Base-by-base conservation (phyloP, 148 eudicot species). In the Euryodendron excelsum region DNA sequence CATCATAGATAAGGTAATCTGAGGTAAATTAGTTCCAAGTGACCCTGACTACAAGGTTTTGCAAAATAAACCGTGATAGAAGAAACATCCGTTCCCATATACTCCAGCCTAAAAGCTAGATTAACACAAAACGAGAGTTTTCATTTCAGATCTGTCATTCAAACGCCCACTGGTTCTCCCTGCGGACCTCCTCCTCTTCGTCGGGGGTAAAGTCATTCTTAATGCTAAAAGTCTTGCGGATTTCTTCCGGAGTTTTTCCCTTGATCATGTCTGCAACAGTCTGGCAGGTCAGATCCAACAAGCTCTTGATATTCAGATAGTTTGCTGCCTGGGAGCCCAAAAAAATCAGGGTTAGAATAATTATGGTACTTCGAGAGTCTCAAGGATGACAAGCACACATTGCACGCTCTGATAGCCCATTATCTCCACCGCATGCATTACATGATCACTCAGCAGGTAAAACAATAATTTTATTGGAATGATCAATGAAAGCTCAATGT, bases 111-210 rank as follows among this genome's bases (percentile, higher is more conserved):
- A 45, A 3, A 78, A 55, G 12, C 48, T 50, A 41, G 27, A 23
- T 13, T 23, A 67, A 17, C 37, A 68, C 4, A 37, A 33, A 14
- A 52, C 30, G 15, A 31, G 30, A 60, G 0, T 2, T 34, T 12
- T 27, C 34, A 41, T 11, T 64, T n/a, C 14, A 21, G 9, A 39
- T 9, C 68, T 28, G 30, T 78, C 80, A 78, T 45, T 78, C 82
- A 44, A 82, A 82, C 65, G 85, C 85, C 85, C 85, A 82, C n/a
- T 75, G 79, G 21, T 79, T 82, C 85, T 82, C 85, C 56, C 50
- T 55, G 58, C 80, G 74, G 53, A 78, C 52, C 55, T 78, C 80
- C 14, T 69, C 80, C 65, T 77, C 80, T 48, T 77, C 80, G 10
- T 77, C 80, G 15, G 73, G 52, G 5, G 80, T 77, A 20, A 28